Evolutionary conservation across 768 basidiomycete species (phyloP), one percentile per base, ranked within the genome.

Genomic region (Mycena rebaudengoi): DNA sequence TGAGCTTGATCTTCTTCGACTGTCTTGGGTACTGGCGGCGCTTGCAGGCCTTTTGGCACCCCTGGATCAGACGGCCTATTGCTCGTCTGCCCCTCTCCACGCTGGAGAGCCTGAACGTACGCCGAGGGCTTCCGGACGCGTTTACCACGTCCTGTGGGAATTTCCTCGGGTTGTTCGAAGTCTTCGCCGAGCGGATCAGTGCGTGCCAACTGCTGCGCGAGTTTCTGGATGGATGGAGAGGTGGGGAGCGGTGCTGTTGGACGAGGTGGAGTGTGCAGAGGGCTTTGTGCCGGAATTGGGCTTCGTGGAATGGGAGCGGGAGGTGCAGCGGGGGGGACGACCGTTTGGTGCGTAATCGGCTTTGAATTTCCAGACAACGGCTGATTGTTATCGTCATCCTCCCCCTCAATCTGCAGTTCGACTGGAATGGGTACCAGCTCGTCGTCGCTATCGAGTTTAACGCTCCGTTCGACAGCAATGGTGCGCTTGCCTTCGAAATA

Each of bases 381-480:
- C 23, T 46, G 29, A 35, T 55, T 41, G 48, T 21, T 26, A 16
- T 14, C 23, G 11, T 32, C 53, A 41, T 60, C 54, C 67, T 70
- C 69, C 69, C 66, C 66, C 69, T 68, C 66, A 68, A 71, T 7
- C 29, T 10, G 25, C 26, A 23, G 32, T 8, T 52, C 32, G 50
- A 33, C 50, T 39, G 50, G 50, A 28, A 52, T 18, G 7, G 29
- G 50, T 25, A 65, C 58, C 23, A 50, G 55, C 37, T 50, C 65
- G 23, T 63, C 50, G 39, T 69, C 44, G 1, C 23, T 45, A 32
- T 69, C 61, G 40, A 74, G 71, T 23, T 65, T 64, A 28, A 79
- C 64, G 32, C 75, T 77, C 14, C 71, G 67, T 67, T 80, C 74
- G 13, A 77, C 71, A 5, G 67, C 70, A 21, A 80, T 67, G 0